Evolutionary conservation across 2,329 filamentous ascomycete genomes (phyloP).

Genomic region (Hypoxylon sp.): DNA sequence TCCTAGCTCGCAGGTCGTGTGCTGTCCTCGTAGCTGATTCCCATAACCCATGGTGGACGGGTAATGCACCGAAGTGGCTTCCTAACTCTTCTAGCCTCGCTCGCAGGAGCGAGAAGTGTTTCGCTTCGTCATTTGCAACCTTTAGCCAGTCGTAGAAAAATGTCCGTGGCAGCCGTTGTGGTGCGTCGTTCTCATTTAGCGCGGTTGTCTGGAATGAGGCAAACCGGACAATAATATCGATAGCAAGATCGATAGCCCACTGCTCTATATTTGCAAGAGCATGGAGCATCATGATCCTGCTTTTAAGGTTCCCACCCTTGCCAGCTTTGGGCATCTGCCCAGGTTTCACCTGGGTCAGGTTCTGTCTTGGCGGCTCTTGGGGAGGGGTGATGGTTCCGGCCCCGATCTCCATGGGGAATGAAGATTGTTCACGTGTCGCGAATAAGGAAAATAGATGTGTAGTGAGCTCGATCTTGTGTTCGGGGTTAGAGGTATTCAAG

Average conservation of each 20-base stretch:
- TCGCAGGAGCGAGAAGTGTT: slow-evolving; percentile 63
- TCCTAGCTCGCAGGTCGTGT: slow-evolving; percentile 61
- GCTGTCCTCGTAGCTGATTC: slow-evolving; percentile 60
- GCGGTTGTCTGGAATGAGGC: slow-evolving; percentile 59
- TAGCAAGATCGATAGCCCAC: slow-evolving; percentile 64
- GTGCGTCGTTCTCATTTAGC: slow-evolving; percentile 29
- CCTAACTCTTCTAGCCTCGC: slow-evolving; percentile 62
- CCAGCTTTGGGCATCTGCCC: slow-evolving; percentile 59
- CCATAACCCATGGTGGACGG: slow-evolving; percentile 64
- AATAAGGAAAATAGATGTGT: slow-evolving; percentile 61
- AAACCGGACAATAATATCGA: slow-evolving; percentile 64
- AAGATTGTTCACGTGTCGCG: slow-evolving; percentile 56
- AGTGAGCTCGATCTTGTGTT: slow-evolving; percentile 64
- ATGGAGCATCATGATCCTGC: slow-evolving; percentile 63
- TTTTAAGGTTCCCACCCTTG: slow-evolving; percentile 61
- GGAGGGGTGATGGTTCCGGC: slow-evolving; percentile 57
- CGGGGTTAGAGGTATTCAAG: slow-evolving; percentile 61
- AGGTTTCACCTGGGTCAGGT: slow-evolving; percentile 58
- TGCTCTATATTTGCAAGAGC: slow-evolving; percentile 65
- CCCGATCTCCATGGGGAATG: slow-evolving; percentile 60
- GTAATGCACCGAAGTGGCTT: slow-evolving; percentile 61
- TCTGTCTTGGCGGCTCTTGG: slow-evolving; percentile 59
- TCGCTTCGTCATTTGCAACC: slow-evolving; percentile 64
- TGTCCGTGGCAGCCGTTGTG: slow-evolving; percentile 58
- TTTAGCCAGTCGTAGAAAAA: slow-evolving; percentile 66